Evolutionary conservation across 2,329 filamentous ascomycete genomes (phyloP).

Genomic region (Verticillium longisporum): DNA sequence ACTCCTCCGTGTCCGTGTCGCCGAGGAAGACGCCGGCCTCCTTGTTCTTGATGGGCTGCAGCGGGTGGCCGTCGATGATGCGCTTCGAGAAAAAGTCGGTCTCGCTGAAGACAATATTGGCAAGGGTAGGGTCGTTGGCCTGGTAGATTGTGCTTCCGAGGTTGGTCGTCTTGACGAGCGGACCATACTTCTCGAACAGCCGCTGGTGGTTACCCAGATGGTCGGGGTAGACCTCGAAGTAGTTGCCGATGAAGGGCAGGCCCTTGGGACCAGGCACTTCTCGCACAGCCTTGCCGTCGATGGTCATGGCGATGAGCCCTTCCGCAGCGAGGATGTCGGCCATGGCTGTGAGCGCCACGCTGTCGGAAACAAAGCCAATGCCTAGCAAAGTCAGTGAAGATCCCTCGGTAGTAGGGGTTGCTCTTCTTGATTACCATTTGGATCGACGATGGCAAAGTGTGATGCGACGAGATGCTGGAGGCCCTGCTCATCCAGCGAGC

Average conservation of each 20-base stretch:
- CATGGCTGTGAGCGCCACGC: slow-evolving; percentile 21
- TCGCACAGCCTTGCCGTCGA: slow-evolving; percentile 42
- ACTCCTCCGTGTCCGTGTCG: slow-evolving; percentile 44
- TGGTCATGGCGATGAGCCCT: slow-evolving; percentile 31
- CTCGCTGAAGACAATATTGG: slow-evolving; percentile 39
- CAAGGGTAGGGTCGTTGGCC: slow-evolving; percentile 42
- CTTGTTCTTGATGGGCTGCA: slow-evolving; percentile 32
- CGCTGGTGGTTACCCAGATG: slow-evolving; percentile 50
- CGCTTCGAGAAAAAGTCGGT: slow-evolving; percentile 46
- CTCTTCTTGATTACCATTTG: slow-evolving; percentile 21
- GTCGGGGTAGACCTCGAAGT: slow-evolving; percentile 49
- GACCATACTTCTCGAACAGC: slow-evolving; percentile 45
- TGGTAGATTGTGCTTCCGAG: slow-evolving; percentile 42
- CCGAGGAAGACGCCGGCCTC: slow-evolving; percentile 37
- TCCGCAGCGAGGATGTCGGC: slow-evolving; percentile 25
- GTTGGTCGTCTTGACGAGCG: slow-evolving; percentile 43
- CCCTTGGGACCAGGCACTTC: slow-evolving; percentile 42
- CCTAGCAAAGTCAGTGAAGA: slow-evolving; percentile 16
- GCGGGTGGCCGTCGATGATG: slow-evolving; percentile 42
- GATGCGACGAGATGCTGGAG: slow-evolving; percentile 32
- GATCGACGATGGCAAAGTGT: slow-evolving; percentile 34
- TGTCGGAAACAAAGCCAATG: slow-evolving; percentile 26
- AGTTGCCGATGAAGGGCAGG: slow-evolving; percentile 44
- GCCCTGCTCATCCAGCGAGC: slow-evolving; percentile 24
- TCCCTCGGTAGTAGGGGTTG: too few relatives aligned